Percentiles rank a stretch among this genome's conserved stretches.
phyloP scores from a whole-genome alignment of 768 basidiomycete genomes.

The Pleurotus giganteus region DNA sequence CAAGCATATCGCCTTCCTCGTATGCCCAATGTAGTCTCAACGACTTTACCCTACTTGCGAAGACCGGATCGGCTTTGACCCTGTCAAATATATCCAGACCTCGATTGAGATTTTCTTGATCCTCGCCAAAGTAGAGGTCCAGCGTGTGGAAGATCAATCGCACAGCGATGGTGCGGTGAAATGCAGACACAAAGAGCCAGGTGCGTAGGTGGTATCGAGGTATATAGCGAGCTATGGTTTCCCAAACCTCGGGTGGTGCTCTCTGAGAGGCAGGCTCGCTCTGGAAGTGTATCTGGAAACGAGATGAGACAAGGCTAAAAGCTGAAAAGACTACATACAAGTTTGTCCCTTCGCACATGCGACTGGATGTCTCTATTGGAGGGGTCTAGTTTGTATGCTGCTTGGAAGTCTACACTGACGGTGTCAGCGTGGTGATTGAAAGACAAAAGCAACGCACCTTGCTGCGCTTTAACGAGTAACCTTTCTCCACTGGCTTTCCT shows the following conservation, averaged over 20 bases:
- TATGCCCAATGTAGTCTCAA: constrained; percentile 68
- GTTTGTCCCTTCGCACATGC: constrained; percentile 44
- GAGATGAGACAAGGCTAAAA: constrained; percentile 9
- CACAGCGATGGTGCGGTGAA: constrained; percentile 63
- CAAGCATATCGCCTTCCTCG: constrained; percentile 66
- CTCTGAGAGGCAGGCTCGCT: constrained; percentile 59
- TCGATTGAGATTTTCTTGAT: constrained; percentile 56
- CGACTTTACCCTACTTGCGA: constrained; percentile 57
- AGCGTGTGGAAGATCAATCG: constrained; percentile 66
- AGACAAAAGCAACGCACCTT: constrained; percentile 38
- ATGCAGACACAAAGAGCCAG: constrained; percentile 64
- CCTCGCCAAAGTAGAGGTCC: constrained; percentile 67
- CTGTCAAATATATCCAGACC: constrained; percentile 68
- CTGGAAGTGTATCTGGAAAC: constrained; percentile 46
- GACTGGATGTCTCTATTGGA: constrained; percentile 53
- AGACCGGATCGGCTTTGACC: constrained; percentile 58
- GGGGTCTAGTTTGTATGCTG: constrained; percentile 59
- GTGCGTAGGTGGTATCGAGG: constrained; percentile 67
- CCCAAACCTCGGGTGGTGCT: constrained; percentile 67
- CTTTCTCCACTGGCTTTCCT: constrained; percentile 53
- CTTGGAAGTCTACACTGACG: constrained; percentile 50
- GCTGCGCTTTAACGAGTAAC: constrained; percentile 55
- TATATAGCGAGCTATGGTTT: constrained; percentile 57
- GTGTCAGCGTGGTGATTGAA: background rate
- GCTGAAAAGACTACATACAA: constrained; percentile 30